phyloP scores from a whole-genome alignment of 2,329 filamentous ascomycete species.

The Phaeosphaeria sp. region DNA sequence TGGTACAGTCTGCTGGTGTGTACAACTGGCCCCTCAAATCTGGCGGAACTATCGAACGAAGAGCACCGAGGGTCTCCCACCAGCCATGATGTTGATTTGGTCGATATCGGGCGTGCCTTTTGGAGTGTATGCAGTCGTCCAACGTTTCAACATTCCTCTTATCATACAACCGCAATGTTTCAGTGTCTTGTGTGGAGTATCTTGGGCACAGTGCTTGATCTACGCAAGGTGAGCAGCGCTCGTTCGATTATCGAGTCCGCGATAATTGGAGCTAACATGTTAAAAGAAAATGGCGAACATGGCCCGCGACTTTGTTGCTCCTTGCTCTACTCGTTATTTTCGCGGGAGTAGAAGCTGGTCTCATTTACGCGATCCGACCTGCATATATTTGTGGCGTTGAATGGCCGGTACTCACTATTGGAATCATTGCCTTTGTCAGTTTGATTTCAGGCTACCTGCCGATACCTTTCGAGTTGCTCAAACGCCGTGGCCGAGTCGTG shows the following conservation, averaged over 20 bases:
- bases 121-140: slow-evolving; percentile 64
- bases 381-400: slow-evolving; percentile 59
- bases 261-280: not conserved
- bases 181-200: slow-evolving; percentile 52
- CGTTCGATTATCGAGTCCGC: not conserved
- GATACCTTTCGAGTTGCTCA: slow-evolving; percentile 66
- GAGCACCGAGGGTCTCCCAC: slow-evolving; percentile 68
- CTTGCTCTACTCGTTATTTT: slow-evolving; percentile 46
- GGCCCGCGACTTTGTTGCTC: slow-evolving; percentile 32
- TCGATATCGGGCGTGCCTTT: slow-evolving; percentile 70
- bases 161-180: slow-evolving; percentile 59
- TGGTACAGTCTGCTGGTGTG: slow-evolving; percentile 58
- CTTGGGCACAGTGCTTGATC: slow-evolving; percentile 57
- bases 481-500: slow-evolving; percentile 63
- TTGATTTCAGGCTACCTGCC: slow-evolving; percentile 62
- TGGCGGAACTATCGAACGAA: slow-evolving; percentile 70
- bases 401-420: slow-evolving; percentile 60
- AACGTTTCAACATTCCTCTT: slow-evolving; percentile 51
- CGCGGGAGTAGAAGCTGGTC: slow-evolving; percentile 59
- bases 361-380: slow-evolving; percentile 62
- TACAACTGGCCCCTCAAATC: slow-evolving; percentile 58
- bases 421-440: slow-evolving; percentile 62
- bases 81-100: slow-evolving; percentile 75
- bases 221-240: slow-evolving; percentile 49
- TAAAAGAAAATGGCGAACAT: slow-evolving; percentile 47